Conservation (phyloP, 768 basidiomycete species). For the Tylopilus intermedius region DNA sequence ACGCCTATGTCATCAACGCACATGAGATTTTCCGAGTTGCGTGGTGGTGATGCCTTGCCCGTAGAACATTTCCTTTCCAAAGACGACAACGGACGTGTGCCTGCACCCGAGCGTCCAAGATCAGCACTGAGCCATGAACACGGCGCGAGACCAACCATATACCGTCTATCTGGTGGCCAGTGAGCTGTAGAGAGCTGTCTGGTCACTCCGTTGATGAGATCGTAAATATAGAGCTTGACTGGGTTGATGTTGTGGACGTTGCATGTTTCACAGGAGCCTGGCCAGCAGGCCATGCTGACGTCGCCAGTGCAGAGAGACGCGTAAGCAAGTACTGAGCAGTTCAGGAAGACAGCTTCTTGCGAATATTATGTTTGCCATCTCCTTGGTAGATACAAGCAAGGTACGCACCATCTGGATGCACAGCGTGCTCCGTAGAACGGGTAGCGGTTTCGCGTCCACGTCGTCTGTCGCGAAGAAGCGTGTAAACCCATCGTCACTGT, state of each 20-base stretch:
- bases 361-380: too few species aligned
- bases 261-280: background rate
- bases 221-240: slow-evolving; percentile 87
- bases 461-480: too few species aligned
- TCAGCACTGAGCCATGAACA: slow-evolving; percentile 4
- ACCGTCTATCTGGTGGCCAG: slow-evolving; percentile 87
- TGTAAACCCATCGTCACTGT: too few species aligned
- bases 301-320: slow-evolving; percentile 4
- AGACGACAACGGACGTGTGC: slow-evolving; percentile 92
- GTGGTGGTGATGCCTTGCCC: slow-evolving; percentile 79
- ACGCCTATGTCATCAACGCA: slow-evolving; percentile 33
- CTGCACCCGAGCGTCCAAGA: slow-evolving; percentile 34
- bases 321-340: slow-evolving; percentile 9
- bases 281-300: slow-evolving; percentile 3
- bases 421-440: too few species aligned
- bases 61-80: slow-evolving; percentile 82
- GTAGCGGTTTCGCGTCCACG: too few species aligned
- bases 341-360: background rate
- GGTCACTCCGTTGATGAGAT: slow-evolving; percentile 85
- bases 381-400: too few species aligned
- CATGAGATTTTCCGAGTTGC: slow-evolving; percentile 76
- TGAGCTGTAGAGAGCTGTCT: slow-evolving; percentile 73
- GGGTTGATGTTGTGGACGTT: slow-evolving; percentile 20
- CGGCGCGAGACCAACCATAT: slow-evolving; percentile 60
- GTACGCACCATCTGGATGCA: too few species aligned